Base-by-base conservation (phyloP, 352 stramenopile genomes). In the Pythium dissimile region DNA sequence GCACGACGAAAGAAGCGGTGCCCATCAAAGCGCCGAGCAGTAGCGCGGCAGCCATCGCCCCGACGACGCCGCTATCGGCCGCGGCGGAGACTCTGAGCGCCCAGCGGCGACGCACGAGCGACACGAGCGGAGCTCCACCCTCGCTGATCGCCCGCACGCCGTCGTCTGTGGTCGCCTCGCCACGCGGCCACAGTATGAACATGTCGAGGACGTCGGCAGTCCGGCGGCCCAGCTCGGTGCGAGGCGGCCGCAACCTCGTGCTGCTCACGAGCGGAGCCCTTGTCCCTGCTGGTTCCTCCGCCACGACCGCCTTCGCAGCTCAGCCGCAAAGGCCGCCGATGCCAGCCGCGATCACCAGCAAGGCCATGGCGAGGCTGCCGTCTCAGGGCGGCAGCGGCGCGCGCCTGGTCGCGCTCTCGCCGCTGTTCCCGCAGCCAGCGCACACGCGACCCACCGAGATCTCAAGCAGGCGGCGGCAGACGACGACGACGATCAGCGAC, bases 171-270 rank as follows among this genome's bases (percentile, higher is more conserved):
- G 2, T 13, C n/a, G 16, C 47, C 6, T 58, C 56, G 18, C 47
- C 56, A 15, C 21, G 37, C 13, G 21, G 38, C 27, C 50, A 58
- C n/a, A n/a, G n/a, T n/a, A n/a, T n/a, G 1, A 20, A 13, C 23
- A 2, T 18, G 7, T n/a, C 28, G 5, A 30, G 13, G 6, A 8
- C 34, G 20, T 9, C 37, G 18, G 28, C 50, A 7, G 38, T 45
- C 13, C 66, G 73, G 6, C 69, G 76, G 12, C 74, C 77, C 5
- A 75, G 63, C 15, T 84, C 74, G 0, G 71, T 84, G 1, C 70
- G 74, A 24, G 64, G 74, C n/a, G 74, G 77, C 12, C 66, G 74
- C 10, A 76, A 83, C 34, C 55, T 87, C 1, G 74, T 87, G 24
- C 47, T 52, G 45, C 61, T 49, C 42, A 65, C 48, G 30, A 65